Base-by-base conservation (phyloP, 75 land plant species). In the Cupressus sempervirens region DNA sequence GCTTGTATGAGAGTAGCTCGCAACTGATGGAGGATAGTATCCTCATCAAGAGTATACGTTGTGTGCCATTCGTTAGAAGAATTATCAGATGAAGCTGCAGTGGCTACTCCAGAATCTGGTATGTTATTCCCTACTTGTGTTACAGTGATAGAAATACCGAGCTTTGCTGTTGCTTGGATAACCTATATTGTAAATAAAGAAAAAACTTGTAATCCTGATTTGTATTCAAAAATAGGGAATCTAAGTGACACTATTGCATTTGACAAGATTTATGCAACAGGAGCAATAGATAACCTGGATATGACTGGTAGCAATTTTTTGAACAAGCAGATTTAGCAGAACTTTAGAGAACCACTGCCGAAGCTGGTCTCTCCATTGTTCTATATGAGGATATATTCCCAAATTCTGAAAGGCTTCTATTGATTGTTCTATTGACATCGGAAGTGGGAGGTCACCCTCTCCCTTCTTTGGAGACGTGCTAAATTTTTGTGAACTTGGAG, bases 311-410 rank as follows among this genome's bases (percentile, higher is more conserved):
- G 91, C 96, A 80, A 97, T 95, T 86, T 96, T 98, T 35, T 86
- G 84, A 82, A 96, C 88, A 26, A 98, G 94, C 40, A 99, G 99
- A 30, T 89, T 91, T 2, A 98, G 88, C 90, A 98, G 52, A 85
- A 90, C 90, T 23, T 91, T 88, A 67, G 99, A 96, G 85, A 98
- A 94, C 99, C 99, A 98, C 77, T 98, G 99, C 86, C 99, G 90
- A 29, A 98, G 91, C 54, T 86, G 84, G 76, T 98, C 99, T 26
- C 99, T 94, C 99, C 99, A 98, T 36, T 92, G 92, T 88, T 98
- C 99, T 88, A 98, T 95, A 38, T 93, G 91, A 53, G 97, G 95
- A 85, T 93, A 94, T 53, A 98, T 85, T 29, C 99, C 99, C 84
- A 98, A 83, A 54, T 85, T 88, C 40, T 90, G 81, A 85, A 94